A percentile compares a stretch with the other conserved stretches of the same genome.
These are phyloP conservation scores for Allantophomopsis lycopodina DNA, from an alignment of 2,329 filamentous ascomycete species.

Conservation along the genomic window DNA sequence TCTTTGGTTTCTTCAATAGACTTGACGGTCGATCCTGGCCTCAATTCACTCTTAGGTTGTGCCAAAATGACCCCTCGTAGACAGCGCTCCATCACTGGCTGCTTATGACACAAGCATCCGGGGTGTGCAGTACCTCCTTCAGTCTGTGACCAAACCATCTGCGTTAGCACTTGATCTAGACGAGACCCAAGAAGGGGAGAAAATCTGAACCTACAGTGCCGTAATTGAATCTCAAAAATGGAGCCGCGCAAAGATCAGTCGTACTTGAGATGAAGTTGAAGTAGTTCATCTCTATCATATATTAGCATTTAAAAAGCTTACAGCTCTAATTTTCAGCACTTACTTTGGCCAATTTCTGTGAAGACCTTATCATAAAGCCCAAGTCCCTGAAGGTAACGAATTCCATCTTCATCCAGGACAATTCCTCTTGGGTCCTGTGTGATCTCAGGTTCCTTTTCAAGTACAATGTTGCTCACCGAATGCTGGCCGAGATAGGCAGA, in stretches of 20 bases:
- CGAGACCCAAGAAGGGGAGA: background rate
- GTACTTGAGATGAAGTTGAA: constrained; percentile 5
- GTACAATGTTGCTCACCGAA: constrained; percentile 8
- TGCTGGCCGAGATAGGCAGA: constrained; percentile 7
- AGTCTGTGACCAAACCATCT: constrained; percentile 5
- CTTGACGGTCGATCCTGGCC: background rate
- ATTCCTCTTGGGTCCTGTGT: constrained; percentile 18
- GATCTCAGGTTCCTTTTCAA: constrained; percentile 15
- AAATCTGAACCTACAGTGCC: constrained; percentile 1
- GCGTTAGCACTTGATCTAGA: background rate
- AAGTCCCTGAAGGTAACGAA: constrained; percentile 12
- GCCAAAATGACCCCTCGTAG: constrained; percentile 1
- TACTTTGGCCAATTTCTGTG: constrained; percentile 8
- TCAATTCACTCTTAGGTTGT: background rate
- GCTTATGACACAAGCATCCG: constrained; percentile 15
- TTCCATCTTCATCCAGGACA: constrained; percentile 17
- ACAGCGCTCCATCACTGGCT: constrained; percentile 11
- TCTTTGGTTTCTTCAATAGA: constrained; percentile 1
- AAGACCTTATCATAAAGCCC: constrained; percentile 13
- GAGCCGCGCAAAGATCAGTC: background rate
- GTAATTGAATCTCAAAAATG: constrained; percentile 6
- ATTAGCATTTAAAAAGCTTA: too few relatives aligned
- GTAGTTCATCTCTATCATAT: constrained; percentile 1
- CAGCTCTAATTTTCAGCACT: too few relatives aligned
- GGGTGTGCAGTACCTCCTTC: constrained; percentile 14